Base-by-base conservation (phyloP, 2,329 filamentous ascomycete genomes). In the Sodiomyces alkalinus region DNA sequence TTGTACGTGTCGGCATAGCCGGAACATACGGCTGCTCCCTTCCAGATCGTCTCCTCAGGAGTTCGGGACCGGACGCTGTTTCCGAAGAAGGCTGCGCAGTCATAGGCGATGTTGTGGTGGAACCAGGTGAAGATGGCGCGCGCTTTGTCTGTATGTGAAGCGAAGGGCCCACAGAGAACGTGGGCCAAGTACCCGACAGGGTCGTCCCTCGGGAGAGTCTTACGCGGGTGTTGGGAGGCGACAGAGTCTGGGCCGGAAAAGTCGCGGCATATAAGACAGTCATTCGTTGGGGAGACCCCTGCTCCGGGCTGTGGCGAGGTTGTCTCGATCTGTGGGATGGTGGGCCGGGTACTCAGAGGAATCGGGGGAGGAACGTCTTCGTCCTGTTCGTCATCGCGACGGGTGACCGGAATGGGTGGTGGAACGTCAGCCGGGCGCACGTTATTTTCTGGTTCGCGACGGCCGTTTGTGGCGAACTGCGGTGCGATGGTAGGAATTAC, bases 41-140 rank as follows among this genome's bases (percentile, higher is more conserved):
- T 67, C 17, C 73, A 64, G 8, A 96, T 69, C 1, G 80, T 87
- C 18, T 76, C 71, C 19, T 74, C 68, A 0, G 83, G 77, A 0
- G 73, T 77, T 22, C 72, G 74, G 6, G 67, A 60, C 36, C 73
- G 64, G 18, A 92, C 58, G 26, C 60, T 72, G 19, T 74, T 69
- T 32, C 64, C 69, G 45, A 92, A 92, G 56, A 94, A 92, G 15
- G 75, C 68, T 16, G 70, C 64, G 0, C 74, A 72, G 47, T 96
- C 82, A 48, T 96, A 98, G 26, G 64, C 65, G 33, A 98, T 75
- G 42, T 96, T 96, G 52, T 96, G 76, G 52, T 96, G 87, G 22
- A 86, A 73, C 90, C 90, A 98, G 1, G 80, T 82, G 48, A 96
- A 96, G 34, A 98, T 81, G 3, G 74, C 83, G 17, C 90, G 69